Base-by-base conservation (phyloP, 345 rosid genomes). In the Brassica rapa region DNA sequence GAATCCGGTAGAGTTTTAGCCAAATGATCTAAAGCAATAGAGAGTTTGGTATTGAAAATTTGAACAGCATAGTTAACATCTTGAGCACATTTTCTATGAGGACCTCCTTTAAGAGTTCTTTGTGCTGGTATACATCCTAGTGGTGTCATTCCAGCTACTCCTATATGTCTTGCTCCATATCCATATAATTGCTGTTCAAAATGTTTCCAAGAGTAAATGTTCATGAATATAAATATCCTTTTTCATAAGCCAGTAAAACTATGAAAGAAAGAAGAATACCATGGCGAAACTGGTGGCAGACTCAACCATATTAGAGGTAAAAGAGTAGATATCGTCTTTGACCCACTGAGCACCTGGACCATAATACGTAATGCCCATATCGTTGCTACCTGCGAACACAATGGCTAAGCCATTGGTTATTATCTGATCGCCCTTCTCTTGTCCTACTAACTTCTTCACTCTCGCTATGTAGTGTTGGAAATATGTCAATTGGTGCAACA, bases 51-150 rank as follows among this genome's bases (percentile, higher is more conserved):
- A 71, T 89, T 91, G 81, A 85, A 87, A 70, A 85, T 78, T 23
- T 9, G 32, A 4, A 93, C 85, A 19, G 86, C 93, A 51, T 84
- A 71, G 78, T 93, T 88, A 15, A 67, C 53, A 1, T 39, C 23
- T 2, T 86, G 82, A 23, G 82, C 82, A 66, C 89, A 90, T 0
- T 56, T 39, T 78, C 90, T 82, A 23, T 1, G 5, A 16, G 57
- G 8, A 41, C 97, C 90, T 65, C 97, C 94, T 3, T 68, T 73
- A 0, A 86, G 4, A 1, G 89, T 90, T 85, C 95, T 86, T 59
- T 88, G 92, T 2, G 83, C 68, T 23, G 97, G 93, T 53, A 85
- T 29, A 49, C 95, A 90, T 15, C 98, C 97, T 0, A 90, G 60
- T 35, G 90, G 89, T 5, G 91, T 86, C 74, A 82, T 29, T 59